Evolutionary conservation across 2,329 filamentous ascomycete species (phyloP).

Genomic region (Thelonectria discophora): DNA sequence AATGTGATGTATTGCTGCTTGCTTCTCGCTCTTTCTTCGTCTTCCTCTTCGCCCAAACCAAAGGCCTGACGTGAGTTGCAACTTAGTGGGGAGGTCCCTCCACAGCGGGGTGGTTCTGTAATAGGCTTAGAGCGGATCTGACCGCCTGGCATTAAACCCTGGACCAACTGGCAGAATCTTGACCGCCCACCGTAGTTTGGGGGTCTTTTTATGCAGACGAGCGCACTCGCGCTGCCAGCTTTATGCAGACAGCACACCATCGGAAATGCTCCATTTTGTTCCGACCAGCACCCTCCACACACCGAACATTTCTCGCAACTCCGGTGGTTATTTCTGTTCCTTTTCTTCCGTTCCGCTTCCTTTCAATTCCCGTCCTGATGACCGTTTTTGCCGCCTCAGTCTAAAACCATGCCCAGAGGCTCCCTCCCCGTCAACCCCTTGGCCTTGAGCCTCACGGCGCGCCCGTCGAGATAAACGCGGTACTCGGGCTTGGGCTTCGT

Average conservation of each 20-base stretch:
- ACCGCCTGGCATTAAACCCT: constrained; percentile 49
- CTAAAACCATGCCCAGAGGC: constrained; percentile 27
- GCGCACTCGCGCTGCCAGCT: not conserved
- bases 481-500: constrained; percentile 42
- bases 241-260: constrained; percentile 19
- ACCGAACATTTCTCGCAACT: constrained; percentile 16
- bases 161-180: constrained; percentile 23
- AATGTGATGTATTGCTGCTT: constrained; percentile 7
- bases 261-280: constrained; percentile 22
- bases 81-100: constrained; percentile 39
- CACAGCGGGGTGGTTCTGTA: constrained; percentile 42
- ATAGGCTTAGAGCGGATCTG: constrained; percentile 39
- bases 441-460: constrained; percentile 32
- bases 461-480: constrained; percentile 31
- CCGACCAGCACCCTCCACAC: constrained; percentile 15
- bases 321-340: not conserved
- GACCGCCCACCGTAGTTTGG: constrained; percentile 7
- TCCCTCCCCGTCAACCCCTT: constrained; percentile 36
- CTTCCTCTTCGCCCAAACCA: constrained; percentile 21
- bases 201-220: constrained; percentile 3
- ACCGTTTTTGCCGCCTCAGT: constrained; percentile 6
- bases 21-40: constrained; percentile 7
- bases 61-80: constrained; percentile 29
- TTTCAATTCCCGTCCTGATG: too few species aligned
- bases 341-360: not conserved